phyloP scores from a whole-genome alignment of 176 grass and related monocot genomes.

The Zea luxurians region DNA sequence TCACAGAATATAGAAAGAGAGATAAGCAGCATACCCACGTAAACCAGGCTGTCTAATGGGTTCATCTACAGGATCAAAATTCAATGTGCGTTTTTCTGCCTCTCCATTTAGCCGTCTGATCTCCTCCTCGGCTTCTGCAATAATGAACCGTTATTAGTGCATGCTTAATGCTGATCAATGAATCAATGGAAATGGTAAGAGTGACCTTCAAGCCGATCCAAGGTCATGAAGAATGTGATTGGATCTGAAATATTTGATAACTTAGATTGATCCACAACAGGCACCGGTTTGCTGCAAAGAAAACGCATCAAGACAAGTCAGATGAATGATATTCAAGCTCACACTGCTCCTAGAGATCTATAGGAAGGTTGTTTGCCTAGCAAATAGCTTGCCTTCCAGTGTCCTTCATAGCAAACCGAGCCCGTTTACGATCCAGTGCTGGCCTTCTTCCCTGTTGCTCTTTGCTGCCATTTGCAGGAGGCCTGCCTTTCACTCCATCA shows the following conservation, averaged over 20 bases:
- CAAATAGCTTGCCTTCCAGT: conserved; percentile 36
- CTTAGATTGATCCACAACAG: conserved; percentile 39
- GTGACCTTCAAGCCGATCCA: conserved; percentile 55
- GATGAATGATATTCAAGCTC: conserved; percentile 9
- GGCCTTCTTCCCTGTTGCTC: conserved; percentile 34
- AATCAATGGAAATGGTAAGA: conserved; percentile 7
- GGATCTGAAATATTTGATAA: conserved; percentile 46
- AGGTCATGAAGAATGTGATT: conserved; percentile 31
- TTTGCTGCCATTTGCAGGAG: conserved; percentile 23
- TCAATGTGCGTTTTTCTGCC: conserved; percentile 13
- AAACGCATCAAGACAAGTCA: conserved; percentile 31
- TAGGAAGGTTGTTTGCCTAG: background rate
- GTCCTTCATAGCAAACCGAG: conserved; percentile 41
- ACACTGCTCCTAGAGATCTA: background rate
- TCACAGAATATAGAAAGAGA: background rate
- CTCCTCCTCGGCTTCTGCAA: conserved; percentile 56
- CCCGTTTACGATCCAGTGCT: conserved; percentile 40
- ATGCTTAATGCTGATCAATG: conserved; percentile 17
- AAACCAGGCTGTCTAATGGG: conserved; percentile 41
- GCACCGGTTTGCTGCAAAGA: conserved; percentile 45
- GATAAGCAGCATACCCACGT: conserved; percentile 36
- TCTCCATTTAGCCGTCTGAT: conserved; percentile 47
- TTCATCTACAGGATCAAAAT: conserved; percentile 15
- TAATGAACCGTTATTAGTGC: conserved; percentile 32
- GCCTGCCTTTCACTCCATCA: background rate